These are phyloP conservation scores for Phanerochaete carnosa DNA, from an alignment of 768 basidiomycete species.

Conservation along the genomic window DNA sequence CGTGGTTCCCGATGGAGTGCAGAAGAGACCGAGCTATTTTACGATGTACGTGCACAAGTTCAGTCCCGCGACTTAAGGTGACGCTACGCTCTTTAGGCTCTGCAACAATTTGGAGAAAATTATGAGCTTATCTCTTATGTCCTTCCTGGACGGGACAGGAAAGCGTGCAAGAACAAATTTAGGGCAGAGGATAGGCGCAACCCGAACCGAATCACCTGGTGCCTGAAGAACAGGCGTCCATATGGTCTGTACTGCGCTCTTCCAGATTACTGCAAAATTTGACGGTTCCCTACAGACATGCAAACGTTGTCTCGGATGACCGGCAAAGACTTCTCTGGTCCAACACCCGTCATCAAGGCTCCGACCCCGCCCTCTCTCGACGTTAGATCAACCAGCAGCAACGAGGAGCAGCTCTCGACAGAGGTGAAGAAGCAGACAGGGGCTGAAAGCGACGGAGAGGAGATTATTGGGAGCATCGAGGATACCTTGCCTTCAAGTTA, in stretches of 20 bases:
- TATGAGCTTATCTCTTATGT: constrained; percentile 89
- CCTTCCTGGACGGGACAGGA: constrained; percentile 80
- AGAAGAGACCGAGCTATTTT: constrained; percentile 90
- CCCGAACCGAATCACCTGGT: constrained; percentile 68
- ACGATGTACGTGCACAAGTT: constrained; percentile 56
- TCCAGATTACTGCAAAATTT: not conserved
- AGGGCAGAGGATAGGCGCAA: constrained; percentile 86
- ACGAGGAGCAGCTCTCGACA: not conserved
- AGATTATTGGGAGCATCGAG: constrained; percentile 28
- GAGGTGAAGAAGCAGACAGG: constrained; percentile 16
- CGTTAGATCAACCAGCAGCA: constrained; percentile 12
- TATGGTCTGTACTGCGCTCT: constrained; percentile 50
- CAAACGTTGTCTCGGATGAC: constrained; percentile 73
- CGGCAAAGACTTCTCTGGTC: constrained; percentile 82
- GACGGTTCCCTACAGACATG: constrained; percentile 48
- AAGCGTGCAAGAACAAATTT: constrained; percentile 92
- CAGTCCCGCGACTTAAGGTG: not conserved
- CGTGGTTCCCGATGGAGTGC: constrained; percentile 85
- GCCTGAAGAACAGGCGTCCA: constrained; percentile 70
- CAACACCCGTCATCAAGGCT: constrained; percentile 63
- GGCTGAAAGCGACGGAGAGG: constrained; percentile 21
- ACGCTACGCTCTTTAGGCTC: constrained; percentile 59
- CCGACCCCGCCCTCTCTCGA: constrained; percentile 33
- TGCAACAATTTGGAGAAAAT: constrained; percentile 87
- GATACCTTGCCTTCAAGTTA: constrained; percentile 1